Base-by-base conservation (phyloP, 1,284 basidiomycete genomes). In the Trichosporon faecale region DNA sequence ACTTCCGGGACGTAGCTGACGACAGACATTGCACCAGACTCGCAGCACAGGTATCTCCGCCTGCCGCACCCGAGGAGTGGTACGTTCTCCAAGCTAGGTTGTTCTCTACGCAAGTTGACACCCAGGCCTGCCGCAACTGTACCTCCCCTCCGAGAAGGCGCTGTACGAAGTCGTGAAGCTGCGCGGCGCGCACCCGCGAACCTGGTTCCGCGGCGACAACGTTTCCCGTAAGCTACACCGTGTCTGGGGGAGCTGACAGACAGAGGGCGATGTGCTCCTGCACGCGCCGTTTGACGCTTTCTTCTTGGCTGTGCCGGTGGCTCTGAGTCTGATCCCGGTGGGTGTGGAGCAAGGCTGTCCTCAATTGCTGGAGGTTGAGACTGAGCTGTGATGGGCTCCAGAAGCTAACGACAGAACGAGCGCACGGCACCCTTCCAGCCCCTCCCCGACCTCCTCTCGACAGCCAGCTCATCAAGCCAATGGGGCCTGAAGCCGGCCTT, bases 21-120 rank as follows among this genome's bases (percentile, higher is more conserved):
- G 25, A 5, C 73, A 82, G 80, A 78, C 67, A 65, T 82, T n/a
- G 74, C 77, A 44, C 21, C 76, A 6, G 71, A 73, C 4, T 52
- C 67, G 8, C 65, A 74, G 18, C 75, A 80, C 64, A 68, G 69
- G 63, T 82, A 82, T 57, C 72, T 82, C 8, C 77, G 81, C 29
- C 67, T 82, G 2, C 80, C 81, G 0, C 81, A 82, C 68, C 79
- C 81, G 12, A 75, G 81, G n/a, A 82, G 79, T 64, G 79, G 80
- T 79, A 18, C 74, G 73, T 65, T 40, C 21, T 7, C 31, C n/a
- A 9, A 63, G 29, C 6, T 11, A 33, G 16, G 55, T 25, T 11
- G 11, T 44, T 8, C 6, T n/a, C 8, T 5, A 5, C 11, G 25
- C 5, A 2, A 66, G 49, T 67, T 74, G 46, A 72, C 65, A n/a